Evolutionary conservation across 2,329 filamentous ascomycete species (phyloP), one percentile per base, ranked within the genome.

Genomic region (Pseudogymnoascus sp.): DNA sequence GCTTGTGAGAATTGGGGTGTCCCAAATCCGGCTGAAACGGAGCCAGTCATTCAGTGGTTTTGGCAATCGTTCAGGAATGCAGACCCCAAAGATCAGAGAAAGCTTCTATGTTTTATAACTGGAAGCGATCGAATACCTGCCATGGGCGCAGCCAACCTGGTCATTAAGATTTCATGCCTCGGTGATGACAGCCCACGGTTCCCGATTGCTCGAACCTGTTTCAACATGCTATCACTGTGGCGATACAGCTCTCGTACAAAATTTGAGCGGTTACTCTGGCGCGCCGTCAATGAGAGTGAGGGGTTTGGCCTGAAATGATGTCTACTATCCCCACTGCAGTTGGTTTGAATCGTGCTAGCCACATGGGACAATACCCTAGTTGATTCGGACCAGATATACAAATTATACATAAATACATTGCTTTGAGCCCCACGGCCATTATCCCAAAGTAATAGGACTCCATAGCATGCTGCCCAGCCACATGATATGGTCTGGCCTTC

Each of bases 81-180:
- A 0, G 76, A 79, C 0, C 82, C 89, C 0, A 76, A 79, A 44
- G 84, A 90, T 65, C 93, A 96, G 74, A 82, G 91, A 33, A 89
- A 87, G 73, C 78, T 97, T 53, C 78, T 97, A 4, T 86, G 87
- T 3, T 97, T 97, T 72, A 88, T 97, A 68, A 96, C 93, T 0
- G 91, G 92, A 10, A 95, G 90, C 68, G 93, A 96, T 74, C 85
- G 93, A 21, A 93, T 96, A 63, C 93, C 93, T 0, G 92, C 93
- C 4, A 92, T 91, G 78, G 93, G 93, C 0, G 86, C 91, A 3
- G 87, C 90, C 6, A 91, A 88, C 67, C 79, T 96, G 61, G 82
- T 87, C 6, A 90, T 97, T 66, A 86, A 88, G 67, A 79, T 96
- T 61, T 82, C 84, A 13, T 93, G 89, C 71, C 80, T 93, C 0